A percentile compares a stretch with the other conserved stretches of the same genome.
phyloP scores from a whole-genome alignment of 805 yeast species.

The Saturnispora dispora region DNA sequence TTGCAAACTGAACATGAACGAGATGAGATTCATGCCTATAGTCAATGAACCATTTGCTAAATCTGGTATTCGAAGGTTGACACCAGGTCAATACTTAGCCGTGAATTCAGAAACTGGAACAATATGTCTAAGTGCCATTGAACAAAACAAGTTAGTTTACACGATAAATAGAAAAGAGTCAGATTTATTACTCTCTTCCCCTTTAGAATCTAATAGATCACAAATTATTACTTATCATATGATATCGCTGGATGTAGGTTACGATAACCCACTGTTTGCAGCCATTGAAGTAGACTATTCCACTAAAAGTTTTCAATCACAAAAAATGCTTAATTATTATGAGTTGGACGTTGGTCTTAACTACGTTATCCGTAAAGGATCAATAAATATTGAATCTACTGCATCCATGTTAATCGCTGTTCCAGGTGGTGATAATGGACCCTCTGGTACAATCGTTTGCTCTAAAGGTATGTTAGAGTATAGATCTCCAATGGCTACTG shows the following conservation, averaged over 20 bases:
- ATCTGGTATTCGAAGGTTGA: slow-evolving; percentile 61
- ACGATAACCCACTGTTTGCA: slow-evolving; percentile 79
- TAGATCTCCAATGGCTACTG: slow-evolving; percentile 29
- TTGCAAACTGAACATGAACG: slow-evolving; percentile 25
- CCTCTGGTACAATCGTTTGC: slow-evolving; percentile 61
- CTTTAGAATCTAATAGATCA: slow-evolving; percentile 57
- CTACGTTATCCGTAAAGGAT: slow-evolving; percentile 49
- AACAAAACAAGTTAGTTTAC: slow-evolving; percentile 60
- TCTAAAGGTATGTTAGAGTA: slow-evolving; percentile 47
- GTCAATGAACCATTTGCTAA: slow-evolving; percentile 62
- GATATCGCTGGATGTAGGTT: slow-evolving; percentile 62
- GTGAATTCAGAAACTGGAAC: slow-evolving; percentile 71
- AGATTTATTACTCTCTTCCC: slow-evolving; percentile 51
- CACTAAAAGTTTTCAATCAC: slow-evolving; percentile 16
- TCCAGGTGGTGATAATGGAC: slow-evolving; percentile 67
- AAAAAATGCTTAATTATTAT: slow-evolving; percentile 47
- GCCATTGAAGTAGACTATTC: slow-evolving; percentile 58
- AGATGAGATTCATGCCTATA: slow-evolving; percentile 29
- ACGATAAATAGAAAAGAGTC: slow-evolving; percentile 33
- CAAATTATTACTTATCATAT: slow-evolving; percentile 42
- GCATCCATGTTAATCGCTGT: slow-evolving; percentile 52
- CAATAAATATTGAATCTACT: slow-evolving; percentile 30
- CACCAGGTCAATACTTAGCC: slow-evolving; percentile 67
- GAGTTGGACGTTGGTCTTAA: slow-evolving; percentile 83
- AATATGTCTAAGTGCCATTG: slow-evolving; percentile 60